Base-by-base conservation (phyloP, 2,329 filamentous ascomycete species). In the Aspergillus arachidicola region DNA sequence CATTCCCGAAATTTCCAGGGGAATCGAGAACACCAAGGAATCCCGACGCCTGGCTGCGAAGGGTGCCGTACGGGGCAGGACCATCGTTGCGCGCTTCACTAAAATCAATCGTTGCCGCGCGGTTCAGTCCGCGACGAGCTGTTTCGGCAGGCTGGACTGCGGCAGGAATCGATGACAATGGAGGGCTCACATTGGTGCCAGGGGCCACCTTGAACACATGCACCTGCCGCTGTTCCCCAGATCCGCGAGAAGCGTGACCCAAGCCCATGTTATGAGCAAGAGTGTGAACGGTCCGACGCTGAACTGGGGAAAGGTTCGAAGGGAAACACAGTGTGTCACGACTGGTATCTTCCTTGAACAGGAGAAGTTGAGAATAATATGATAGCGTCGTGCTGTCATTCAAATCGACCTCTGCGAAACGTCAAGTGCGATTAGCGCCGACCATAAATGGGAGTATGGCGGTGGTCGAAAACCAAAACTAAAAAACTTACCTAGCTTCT, bases 21-120 rank as follows among this genome's bases (percentile, higher is more conserved):
- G 92, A 94, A 68, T 92, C 92, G n/a, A 94, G 89, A 62, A 95
- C 88, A 74, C 94, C 91, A 43, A 98, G 83, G n/a, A 94, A 93
- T 34, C 85, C 86, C 14, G 90, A 89, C 69, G 94, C 92, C 67
- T 94, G 89, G 26, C 91, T 89, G 63, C 81, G 80, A 41, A 97
- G 86, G 2, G 91, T 87, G 71, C 89, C 89, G 68, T 93, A 94
- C 68, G 90, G 90, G 68, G 86, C 88, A 56, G 84, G 84, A 23
- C 89, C 89, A 26, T 91, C 89, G 65, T 90, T 91, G 59, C 91
- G 86, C 58, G 91, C 88, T 66, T 93, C 91, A 68, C 92, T 93
- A 78, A 98, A 98, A 78, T 98, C 95, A 69, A 96, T 97, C 2
- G 95, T 98, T n/a, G 95, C 95, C 19, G 95, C 94, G 66, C 95